These are phyloP conservation scores for Orbilia brochopaga DNA, from an alignment of 2,329 filamentous ascomycete genomes.

Conservation along the genomic window DNA sequence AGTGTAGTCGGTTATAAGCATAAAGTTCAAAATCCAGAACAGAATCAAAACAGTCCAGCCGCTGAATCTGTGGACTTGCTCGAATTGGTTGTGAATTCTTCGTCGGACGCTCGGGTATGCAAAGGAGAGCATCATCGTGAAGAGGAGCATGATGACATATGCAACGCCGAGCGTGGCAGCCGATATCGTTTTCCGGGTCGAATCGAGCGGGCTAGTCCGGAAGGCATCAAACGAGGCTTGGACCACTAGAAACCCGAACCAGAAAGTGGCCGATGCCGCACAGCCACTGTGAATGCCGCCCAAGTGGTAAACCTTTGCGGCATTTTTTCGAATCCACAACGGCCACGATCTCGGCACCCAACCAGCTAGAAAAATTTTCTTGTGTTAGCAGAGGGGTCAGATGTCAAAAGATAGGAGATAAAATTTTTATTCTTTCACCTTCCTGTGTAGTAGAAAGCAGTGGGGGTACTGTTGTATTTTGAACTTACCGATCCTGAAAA, in stretches of 20 bases:
- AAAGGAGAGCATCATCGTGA: constrained; percentile 67
- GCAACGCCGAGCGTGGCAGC: constrained; percentile 63
- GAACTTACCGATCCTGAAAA: constrained; percentile 58
- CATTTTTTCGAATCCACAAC: constrained; percentile 60
- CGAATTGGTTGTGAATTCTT: constrained; percentile 71
- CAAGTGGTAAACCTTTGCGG: constrained; percentile 64
- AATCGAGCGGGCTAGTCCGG: constrained; percentile 49
- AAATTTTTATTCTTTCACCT: constrained; percentile 9
- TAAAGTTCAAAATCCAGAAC: constrained; percentile 69
- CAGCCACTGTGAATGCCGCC: constrained; percentile 65
- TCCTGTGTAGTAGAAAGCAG: constrained; percentile 44
- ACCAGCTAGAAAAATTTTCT: constrained; percentile 51
- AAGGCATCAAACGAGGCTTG: constrained; percentile 55
- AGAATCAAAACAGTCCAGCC: constrained; percentile 72
- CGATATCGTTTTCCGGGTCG: constrained; percentile 51
- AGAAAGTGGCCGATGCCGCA: constrained; percentile 61
- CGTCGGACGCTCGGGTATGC: constrained; percentile 70
- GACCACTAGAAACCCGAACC: constrained; percentile 60
- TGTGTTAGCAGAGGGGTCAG: constrained; percentile 10
- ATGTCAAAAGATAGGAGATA: not conserved
- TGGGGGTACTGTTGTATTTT: constrained; percentile 37
- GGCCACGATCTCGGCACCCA: constrained; percentile 61
- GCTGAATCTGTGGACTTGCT: constrained; percentile 72
- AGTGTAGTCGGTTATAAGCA: constrained; percentile 58
- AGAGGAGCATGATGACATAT: constrained; percentile 66